A percentile compares a stretch with the other conserved stretches of the same genome.
Conservation (phyloP, 2,329 filamentous ascomycete genomes). For the Fusarium anthophilum region DNA sequence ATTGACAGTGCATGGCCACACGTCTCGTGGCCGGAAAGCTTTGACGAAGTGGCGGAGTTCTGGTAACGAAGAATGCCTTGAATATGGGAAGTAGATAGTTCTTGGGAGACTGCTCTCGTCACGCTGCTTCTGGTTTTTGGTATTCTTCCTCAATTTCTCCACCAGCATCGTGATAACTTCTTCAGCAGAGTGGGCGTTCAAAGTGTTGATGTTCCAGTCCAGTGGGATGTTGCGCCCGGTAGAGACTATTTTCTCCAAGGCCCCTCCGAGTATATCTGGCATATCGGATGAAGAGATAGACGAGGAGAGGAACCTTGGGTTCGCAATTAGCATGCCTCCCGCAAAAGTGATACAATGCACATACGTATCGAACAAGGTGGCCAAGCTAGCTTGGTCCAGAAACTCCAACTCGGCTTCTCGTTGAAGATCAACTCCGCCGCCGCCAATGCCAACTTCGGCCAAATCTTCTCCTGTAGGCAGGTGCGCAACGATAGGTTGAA, state of each 20-base stretch:
- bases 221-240: slow-evolving; percentile 43
- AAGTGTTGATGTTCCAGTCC: slow-evolving; percentile 31
- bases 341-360: slow-evolving; percentile 8
- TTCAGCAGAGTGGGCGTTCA: slow-evolving; percentile 24
- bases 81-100: slow-evolving; percentile 78
- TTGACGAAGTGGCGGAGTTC: slow-evolving; percentile 79
- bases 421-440: slow-evolving; percentile 79
- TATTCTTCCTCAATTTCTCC: slow-evolving; percentile 7
- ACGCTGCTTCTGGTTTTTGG: background rate
- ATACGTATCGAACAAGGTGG: slow-evolving; percentile 56
- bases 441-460: slow-evolving; percentile 79
- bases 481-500: slow-evolving; percentile 80
- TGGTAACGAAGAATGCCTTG: slow-evolving; percentile 85
- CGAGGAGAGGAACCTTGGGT: slow-evolving; percentile 29
- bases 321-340: background rate
- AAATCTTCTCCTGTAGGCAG: slow-evolving; percentile 69
- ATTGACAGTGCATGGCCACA: slow-evolving; percentile 85
- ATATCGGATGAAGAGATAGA: slow-evolving; percentile 7
- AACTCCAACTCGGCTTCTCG: slow-evolving; percentile 73
- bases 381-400: slow-evolving; percentile 62
- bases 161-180: slow-evolving; percentile 16
- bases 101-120: slow-evolving; percentile 47
- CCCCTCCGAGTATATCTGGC: slow-evolving; percentile 12
- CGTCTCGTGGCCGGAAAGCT: slow-evolving; percentile 75
- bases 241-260: slow-evolving; percentile 20